Evolutionary conservation across 352 stramenopile species (phyloP).

Genomic region (Phytophthora citrophthora): DNA sequence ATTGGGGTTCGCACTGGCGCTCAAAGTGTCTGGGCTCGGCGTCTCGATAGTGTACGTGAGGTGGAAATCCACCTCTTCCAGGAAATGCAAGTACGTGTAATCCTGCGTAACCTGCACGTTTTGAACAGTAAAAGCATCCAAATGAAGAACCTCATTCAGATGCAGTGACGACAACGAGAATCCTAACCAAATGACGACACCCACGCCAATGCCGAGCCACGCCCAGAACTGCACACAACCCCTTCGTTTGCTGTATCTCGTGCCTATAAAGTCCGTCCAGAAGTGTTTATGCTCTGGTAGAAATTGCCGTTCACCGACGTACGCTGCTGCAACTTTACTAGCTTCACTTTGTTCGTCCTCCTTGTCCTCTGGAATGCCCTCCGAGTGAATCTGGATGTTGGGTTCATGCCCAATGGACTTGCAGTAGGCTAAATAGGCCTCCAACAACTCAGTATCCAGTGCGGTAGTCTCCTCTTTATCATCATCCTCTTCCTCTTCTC

Average conservation of each 20-base stretch:
- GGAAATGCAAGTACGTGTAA: constrained; percentile 60
- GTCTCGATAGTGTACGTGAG: constrained; percentile 57
- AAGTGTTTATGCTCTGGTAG: constrained; percentile 43
- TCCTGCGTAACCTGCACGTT: constrained; percentile 58
- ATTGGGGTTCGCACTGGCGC: constrained; percentile 19
- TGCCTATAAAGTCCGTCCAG: constrained; percentile 58
- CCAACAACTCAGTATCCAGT: constrained; percentile 92
- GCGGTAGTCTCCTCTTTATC: constrained; percentile 65
- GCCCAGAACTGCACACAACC: constrained; percentile 38
- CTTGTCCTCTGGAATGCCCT: constrained; percentile 79
- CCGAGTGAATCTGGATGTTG: constrained; percentile 75
- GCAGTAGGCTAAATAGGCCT: constrained; percentile 94
- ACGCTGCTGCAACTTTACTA: constrained; percentile 22
- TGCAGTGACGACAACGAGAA: constrained; percentile 40
- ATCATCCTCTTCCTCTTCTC: not conserved
- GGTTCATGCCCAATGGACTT: constrained; percentile 83
- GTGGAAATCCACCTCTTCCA: constrained; percentile 64
- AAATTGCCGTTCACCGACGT: constrained; percentile 27
- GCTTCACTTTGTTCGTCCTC: constrained; percentile 27
- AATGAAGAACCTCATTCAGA: constrained; percentile 64
- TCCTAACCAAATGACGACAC: constrained; percentile 31
- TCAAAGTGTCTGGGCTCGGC: constrained; percentile 18
- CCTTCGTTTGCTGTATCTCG: constrained; percentile 38
- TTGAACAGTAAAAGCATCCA: constrained; percentile 62
- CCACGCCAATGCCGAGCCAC: constrained; percentile 42